Evolutionary conservation across 495 filamentous ascomycete species (phyloP).

Genomic region (Trichoderma gamsii): DNA sequence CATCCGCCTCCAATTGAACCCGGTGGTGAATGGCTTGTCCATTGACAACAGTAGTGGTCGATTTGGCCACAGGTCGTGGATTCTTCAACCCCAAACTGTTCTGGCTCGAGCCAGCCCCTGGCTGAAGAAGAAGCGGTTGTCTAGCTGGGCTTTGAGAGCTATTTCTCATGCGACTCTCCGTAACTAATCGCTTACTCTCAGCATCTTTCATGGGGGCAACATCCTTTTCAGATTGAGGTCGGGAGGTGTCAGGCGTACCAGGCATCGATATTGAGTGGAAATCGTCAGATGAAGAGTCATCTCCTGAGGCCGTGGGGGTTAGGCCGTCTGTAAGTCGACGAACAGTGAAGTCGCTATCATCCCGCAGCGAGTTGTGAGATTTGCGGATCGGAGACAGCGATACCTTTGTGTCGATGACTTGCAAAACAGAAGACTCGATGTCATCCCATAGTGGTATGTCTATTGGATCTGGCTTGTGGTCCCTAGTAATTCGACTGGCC

Average conservation of each 20-base stretch:
- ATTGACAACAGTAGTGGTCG: not conserved
- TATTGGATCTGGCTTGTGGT: not conserved
- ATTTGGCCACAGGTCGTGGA: not conserved
- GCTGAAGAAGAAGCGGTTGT: not conserved
- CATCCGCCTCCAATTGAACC: conserved; percentile 6
- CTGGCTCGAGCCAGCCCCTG: not conserved
- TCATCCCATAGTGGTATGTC: not conserved
- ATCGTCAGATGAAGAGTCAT: conserved; percentile 12
- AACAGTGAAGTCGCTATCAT: conserved; percentile 9
- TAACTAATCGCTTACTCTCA: not conserved
- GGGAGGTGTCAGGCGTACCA: conserved; percentile 41
- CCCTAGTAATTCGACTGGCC: not conserved
- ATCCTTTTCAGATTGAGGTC: conserved; percentile 38
- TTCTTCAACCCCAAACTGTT: not conserved
- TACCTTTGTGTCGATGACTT: not conserved
- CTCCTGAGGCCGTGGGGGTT: not conserved
- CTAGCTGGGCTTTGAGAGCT: not conserved
- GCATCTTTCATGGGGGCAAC: conserved; percentile 18
- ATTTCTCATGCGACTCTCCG: not conserved
- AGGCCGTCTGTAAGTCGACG: conserved; percentile 3
- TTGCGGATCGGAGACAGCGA: conserved; percentile 8
- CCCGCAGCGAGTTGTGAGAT: not conserved
- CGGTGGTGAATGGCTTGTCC: not conserved
- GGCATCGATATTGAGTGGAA: conserved; percentile 5
- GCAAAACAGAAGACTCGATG: not conserved